These are phyloP conservation scores for Arctium lappa DNA, from an alignment of 129 eudicot species.

Conservation along the genomic window DNA sequence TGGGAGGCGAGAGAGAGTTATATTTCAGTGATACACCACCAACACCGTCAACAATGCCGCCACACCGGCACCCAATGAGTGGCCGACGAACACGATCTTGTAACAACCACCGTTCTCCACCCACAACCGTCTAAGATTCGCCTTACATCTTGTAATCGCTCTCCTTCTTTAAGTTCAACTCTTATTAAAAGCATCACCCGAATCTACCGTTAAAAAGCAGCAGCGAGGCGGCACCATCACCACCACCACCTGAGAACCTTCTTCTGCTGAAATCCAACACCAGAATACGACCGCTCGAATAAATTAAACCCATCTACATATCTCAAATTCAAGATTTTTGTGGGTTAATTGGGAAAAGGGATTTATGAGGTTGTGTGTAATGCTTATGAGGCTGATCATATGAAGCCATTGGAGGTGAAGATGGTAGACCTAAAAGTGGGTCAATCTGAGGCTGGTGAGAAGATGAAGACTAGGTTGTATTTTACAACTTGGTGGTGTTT, in stretches of 20 bases:
- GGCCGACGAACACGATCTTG: too few species aligned
- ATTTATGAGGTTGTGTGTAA: constrained; percentile 29
- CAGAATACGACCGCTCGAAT: background rate
- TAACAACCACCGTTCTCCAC: too few species aligned
- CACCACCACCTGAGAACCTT: background rate
- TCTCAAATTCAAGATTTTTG: constrained; percentile 24
- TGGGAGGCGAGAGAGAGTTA: too few species aligned
- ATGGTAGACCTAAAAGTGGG: background rate
- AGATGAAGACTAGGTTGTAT: constrained; percentile 42
- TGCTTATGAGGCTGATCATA: constrained; percentile 47
- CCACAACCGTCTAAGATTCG: too few species aligned
- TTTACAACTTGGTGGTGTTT: constrained; percentile 72
- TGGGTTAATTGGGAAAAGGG: constrained; percentile 17
- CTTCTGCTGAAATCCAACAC: background rate
- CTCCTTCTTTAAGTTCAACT: too few species aligned
- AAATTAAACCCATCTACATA: constrained; percentile 20
- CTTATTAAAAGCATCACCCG: background rate
- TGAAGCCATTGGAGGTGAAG: background rate
- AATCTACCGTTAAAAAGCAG: constrained; percentile 9
- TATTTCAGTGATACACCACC: too few species aligned
- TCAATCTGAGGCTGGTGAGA: constrained; percentile 33
- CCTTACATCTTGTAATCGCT: too few species aligned
- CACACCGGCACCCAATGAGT: too few species aligned
- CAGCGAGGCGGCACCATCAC: background rate
- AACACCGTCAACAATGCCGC: too few species aligned